Evolutionary conservation across 352 stramenopile species (phyloP).

Genomic region (Aphanomyces invadans): DNA sequence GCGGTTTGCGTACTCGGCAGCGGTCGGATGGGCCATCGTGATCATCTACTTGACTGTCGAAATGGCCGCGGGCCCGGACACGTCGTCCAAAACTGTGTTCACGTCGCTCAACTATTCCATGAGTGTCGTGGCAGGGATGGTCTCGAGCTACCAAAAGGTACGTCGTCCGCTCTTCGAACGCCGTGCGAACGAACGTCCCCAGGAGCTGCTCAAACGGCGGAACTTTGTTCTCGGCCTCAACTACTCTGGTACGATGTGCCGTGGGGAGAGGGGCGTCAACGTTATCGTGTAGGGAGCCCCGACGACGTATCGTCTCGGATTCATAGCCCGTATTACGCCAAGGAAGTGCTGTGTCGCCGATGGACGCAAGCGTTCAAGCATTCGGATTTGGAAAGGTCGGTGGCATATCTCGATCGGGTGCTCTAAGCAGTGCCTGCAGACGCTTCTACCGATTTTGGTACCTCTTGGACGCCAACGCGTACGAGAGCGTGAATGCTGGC

Average conservation of each 20-base stretch:
- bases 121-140: slow-evolving; percentile 66
- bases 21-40: slow-evolving; percentile 64
- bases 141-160: slow-evolving; percentile 54
- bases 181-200: no score
- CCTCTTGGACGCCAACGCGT: slow-evolving; percentile 70
- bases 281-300: slow-evolving; percentile 33
- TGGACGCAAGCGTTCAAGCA: slow-evolving; percentile 63
- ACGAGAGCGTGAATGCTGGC: slow-evolving; percentile 73
- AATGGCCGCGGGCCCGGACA: slow-evolving; percentile 4
- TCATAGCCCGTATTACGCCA: slow-evolving; percentile 62
- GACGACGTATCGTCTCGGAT: slow-evolving; percentile 54
- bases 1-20: slow-evolving; percentile 61
- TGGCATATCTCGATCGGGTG: neutral
- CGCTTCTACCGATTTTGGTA: slow-evolving; percentile 77
- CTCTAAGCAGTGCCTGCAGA: neutral
- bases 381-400: slow-evolving; percentile 54
- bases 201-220: slow-evolving; percentile 58
- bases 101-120: slow-evolving; percentile 77
- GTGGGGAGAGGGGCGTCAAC: neutral
- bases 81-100: slow-evolving; percentile 33
- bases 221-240: slow-evolving; percentile 72
- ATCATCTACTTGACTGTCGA: slow-evolving; percentile 31
- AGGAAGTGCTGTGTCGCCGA: slow-evolving; percentile 52
- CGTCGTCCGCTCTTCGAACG: neutral
- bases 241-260: slow-evolving; percentile 30